Evolutionary conservation across 441 rosid genomes (phyloP).

Genomic region (Capsella rubella): DNA sequence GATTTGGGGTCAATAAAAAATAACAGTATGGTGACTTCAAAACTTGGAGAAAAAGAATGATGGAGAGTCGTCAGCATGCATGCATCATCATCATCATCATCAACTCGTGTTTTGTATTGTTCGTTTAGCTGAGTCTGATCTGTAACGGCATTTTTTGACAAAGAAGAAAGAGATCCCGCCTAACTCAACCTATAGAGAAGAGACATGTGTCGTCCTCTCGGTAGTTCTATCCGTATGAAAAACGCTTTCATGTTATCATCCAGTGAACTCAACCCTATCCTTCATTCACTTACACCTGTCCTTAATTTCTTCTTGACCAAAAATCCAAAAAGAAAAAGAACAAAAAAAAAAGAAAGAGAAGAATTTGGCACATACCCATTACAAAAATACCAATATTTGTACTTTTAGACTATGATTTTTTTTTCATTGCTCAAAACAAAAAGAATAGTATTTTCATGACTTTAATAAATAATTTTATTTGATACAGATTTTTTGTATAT

Average conservation of each 20-base stretch:
- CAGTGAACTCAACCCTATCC: constrained; percentile 7
- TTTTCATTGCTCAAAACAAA: too few relatives aligned
- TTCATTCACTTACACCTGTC: constrained; percentile 34
- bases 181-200: constrained; percentile 33
- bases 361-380: constrained; percentile 35
- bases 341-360: neutral
- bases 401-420: too few relatives aligned
- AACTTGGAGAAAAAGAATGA: neutral
- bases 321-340: neutral
- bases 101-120: constrained; percentile 3
- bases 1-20: neutral
- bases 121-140: constrained; percentile 22
- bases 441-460: too few relatives aligned
- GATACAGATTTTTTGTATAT: too few relatives aligned
- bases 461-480: too few relatives aligned
- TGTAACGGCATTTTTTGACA: constrained; percentile 34
- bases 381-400: neutral
- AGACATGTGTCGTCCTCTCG: constrained; percentile 30
- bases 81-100: neutral
- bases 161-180: constrained; percentile 34
- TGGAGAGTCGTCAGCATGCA: neutral
- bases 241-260: constrained; percentile 37
- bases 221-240: constrained; percentile 32
- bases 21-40: neutral
- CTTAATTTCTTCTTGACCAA: neutral